Conservation (phyloP, 805 yeast species). For the Cyberlindnera lachancei region DNA sequence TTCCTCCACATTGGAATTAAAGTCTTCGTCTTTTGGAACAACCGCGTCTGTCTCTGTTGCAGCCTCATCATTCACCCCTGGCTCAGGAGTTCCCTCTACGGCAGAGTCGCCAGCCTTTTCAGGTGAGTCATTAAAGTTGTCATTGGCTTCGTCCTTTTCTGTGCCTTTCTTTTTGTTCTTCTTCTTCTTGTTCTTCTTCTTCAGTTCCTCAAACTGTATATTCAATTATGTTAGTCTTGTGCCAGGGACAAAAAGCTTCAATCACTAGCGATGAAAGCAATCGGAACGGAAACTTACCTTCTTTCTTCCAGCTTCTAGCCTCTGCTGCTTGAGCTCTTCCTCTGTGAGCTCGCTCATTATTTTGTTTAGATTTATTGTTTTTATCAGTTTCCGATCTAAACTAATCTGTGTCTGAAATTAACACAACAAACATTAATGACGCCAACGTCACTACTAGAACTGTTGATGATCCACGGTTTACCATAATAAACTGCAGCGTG, state of each 20-base stretch:
- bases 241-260: neutral
- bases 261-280: neutral
- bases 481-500: too few species aligned
- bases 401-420: too few species aligned
- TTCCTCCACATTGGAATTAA: too few species aligned
- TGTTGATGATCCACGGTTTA: too few species aligned
- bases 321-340: conserved; percentile 42
- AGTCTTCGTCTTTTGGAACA: too few species aligned
- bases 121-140: conserved; percentile 8
- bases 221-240: too few species aligned
- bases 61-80: conserved; percentile 12
- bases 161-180: conserved; percentile 16
- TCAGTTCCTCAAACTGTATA: conserved; percentile 56
- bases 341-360: conserved; percentile 23
- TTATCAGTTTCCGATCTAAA: too few species aligned
- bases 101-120: conserved; percentile 12
- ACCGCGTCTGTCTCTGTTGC: too few species aligned
- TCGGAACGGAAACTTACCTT: conserved; percentile 32
- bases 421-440: too few species aligned
- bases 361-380: too few species aligned
- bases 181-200: conserved; percentile 47
- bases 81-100: conserved; percentile 6
- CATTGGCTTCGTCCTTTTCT: neutral
- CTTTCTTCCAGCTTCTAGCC: conserved; percentile 68
- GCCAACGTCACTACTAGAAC: too few species aligned